phyloP scores from a whole-genome alignment of 2,329 filamentous ascomycete species.

The Coleophoma crateriformis region DNA sequence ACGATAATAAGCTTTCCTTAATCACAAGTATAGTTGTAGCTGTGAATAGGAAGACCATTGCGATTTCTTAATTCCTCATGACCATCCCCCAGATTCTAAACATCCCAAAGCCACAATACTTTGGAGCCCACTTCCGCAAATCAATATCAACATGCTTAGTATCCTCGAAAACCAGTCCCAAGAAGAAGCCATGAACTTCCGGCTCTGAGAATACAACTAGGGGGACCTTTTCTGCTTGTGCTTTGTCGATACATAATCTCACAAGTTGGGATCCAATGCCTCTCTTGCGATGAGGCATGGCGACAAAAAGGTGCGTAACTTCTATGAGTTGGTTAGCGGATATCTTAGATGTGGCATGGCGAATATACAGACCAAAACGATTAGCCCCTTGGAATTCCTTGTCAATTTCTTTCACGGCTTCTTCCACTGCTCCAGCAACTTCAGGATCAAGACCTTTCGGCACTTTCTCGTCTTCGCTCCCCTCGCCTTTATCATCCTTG shows the following conservation, averaged over 20 bases:
- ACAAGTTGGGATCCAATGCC: conserved; percentile 2
- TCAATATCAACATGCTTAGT: conserved; percentile 4
- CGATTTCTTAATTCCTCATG: background rate
- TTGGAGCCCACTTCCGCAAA: background rate
- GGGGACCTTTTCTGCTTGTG: background rate
- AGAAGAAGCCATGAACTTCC: conserved; percentile 1
- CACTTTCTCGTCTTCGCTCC: background rate
- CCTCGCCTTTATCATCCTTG: background rate
- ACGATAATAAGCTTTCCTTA: no score
- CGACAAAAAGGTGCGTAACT: conserved; percentile 3
- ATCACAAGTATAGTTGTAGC: no score
- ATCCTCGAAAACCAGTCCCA: conserved; percentile 1
- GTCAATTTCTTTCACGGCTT: background rate
- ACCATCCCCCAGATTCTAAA: conserved; percentile 2
- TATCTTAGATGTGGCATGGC: background rate
- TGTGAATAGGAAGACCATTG: no score
- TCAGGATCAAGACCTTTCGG: background rate
- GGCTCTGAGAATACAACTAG: conserved; percentile 1
- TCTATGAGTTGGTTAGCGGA: background rate
- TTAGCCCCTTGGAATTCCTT: background rate
- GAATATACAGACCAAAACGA: background rate
- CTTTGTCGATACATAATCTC: background rate
- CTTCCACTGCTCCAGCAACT: background rate
- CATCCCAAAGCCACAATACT: conserved; percentile 1
- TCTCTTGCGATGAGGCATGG: background rate